phyloP scores from a whole-genome alignment of 2,329 filamentous ascomycete species.

The Lasiodiplodia sp. region DNA sequence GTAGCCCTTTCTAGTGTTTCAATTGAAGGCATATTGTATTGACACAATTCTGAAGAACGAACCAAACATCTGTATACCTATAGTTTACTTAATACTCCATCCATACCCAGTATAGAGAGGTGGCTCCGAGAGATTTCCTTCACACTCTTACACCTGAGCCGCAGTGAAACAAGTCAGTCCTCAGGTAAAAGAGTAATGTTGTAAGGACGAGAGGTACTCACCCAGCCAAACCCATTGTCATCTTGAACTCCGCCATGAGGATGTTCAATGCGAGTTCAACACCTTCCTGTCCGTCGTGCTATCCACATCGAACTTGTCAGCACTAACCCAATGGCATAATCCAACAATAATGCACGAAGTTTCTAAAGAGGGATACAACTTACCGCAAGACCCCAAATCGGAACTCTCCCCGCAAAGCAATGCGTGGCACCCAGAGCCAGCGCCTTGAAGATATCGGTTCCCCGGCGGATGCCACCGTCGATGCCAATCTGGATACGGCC shows the following conservation, averaged over 20 bases:
- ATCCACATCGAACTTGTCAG: slow-evolving; percentile 22
- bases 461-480: slow-evolving; percentile 65
- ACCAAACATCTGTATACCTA: too few relatives aligned
- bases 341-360: not conserved
- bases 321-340: not conserved
- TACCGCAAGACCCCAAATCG: slow-evolving; percentile 59
- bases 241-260: slow-evolving; percentile 39
- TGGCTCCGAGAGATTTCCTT: slow-evolving; percentile 29
- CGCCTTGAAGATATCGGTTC: slow-evolving; percentile 66
- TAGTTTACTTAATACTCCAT: slow-evolving; percentile 7
- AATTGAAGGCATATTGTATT: too few relatives aligned
- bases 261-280: slow-evolving; percentile 55
- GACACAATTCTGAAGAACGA: too few relatives aligned
- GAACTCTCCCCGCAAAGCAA: slow-evolving; percentile 57
- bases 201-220: not conserved
- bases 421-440: slow-evolving; percentile 59
- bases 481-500: slow-evolving; percentile 66
- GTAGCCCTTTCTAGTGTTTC: too few relatives aligned
- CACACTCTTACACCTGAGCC: slow-evolving; percentile 9
- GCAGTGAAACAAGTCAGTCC: too few relatives aligned
- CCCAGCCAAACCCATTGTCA: slow-evolving; percentile 41
- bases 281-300: slow-evolving; percentile 47
- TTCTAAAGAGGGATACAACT: slow-evolving; percentile 29
- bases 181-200: too few relatives aligned
- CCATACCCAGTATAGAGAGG: not conserved